Percentiles rank a stretch among this genome's conserved stretches.
Conservation (phyloP, 495 filamentous ascomycete species). For the Talaromyces adpressus region DNA sequence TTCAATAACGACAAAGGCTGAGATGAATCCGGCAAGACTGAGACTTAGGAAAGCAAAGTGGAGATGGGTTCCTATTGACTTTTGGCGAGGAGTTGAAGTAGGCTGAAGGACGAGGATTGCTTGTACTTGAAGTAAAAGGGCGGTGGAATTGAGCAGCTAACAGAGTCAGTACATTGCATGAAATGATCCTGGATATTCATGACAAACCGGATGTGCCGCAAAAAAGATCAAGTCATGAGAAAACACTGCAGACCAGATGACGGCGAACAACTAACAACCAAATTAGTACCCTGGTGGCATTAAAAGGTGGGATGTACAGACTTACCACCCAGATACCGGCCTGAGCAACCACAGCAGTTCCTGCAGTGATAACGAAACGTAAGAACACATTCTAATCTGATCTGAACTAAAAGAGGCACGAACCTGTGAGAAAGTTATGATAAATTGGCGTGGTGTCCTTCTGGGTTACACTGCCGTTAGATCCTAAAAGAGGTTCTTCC, state of each 20-base stretch:
- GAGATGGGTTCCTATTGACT: conserved; percentile 58
- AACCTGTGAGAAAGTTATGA: conserved; percentile 73
- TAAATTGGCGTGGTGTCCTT: conserved; percentile 51
- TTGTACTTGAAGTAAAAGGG: conserved; percentile 66
- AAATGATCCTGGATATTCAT: neutral
- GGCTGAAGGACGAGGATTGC: conserved; percentile 83
- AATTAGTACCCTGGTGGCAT: conserved; percentile 11
- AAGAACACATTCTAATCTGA: neutral
- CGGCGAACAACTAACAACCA: conserved; percentile 52
- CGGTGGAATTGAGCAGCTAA: conserved; percentile 68
- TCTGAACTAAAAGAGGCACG: conserved; percentile 5
- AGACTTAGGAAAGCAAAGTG: conserved; percentile 63
- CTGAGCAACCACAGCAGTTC: conserved; percentile 63
- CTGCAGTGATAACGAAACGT: conserved; percentile 26
- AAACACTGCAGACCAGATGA: conserved; percentile 71
- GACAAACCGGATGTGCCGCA: conserved; percentile 68
- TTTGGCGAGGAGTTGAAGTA: conserved; percentile 68
- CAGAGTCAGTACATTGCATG: neutral
- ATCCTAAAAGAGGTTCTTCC: conserved; percentile 71
- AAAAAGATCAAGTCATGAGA: conserved; percentile 62
- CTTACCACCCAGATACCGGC: conserved; percentile 59
- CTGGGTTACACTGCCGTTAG: conserved; percentile 67
- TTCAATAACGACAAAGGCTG: conserved; percentile 72
- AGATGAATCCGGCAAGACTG: conserved; percentile 52
- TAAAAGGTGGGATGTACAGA: neutral